phyloP scores from a whole-genome alignment of 192 early-diverging fungal genomes.

The Backusella luteola region DNA sequence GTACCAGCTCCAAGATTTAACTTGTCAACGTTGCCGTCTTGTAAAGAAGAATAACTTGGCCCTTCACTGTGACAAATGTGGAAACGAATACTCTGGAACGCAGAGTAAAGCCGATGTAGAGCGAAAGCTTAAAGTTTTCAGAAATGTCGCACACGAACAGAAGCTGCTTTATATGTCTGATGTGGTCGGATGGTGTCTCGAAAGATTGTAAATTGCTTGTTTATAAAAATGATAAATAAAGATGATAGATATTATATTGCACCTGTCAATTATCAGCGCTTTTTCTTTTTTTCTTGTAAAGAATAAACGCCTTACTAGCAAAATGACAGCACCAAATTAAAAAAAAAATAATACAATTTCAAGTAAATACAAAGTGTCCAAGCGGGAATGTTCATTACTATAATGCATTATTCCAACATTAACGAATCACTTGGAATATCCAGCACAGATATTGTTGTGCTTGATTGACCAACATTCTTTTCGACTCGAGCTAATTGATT shows the following conservation, averaged over 20 bases:
- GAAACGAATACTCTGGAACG: constrained; percentile 57
- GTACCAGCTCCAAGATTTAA: constrained; percentile 89
- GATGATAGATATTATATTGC: too few species aligned
- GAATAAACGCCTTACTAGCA: too few species aligned
- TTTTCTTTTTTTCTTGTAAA: too few species aligned
- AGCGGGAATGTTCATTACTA: too few species aligned
- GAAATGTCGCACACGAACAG: constrained; percentile 61
- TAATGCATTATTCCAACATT: too few species aligned
- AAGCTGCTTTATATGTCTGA: constrained; percentile 31
- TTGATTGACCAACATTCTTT: neutral
- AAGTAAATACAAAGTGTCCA: too few species aligned
- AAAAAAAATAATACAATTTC: too few species aligned
- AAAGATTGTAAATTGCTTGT: neutral
- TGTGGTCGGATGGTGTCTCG: neutral
- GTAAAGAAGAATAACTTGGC: constrained; percentile 81
- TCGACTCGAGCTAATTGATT: neutral
- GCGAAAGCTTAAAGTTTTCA: constrained; percentile 58
- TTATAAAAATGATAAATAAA: neutral
- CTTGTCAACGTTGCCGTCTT: constrained; percentile 76
- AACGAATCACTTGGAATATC: too few species aligned
- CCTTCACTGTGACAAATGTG: constrained; percentile 69
- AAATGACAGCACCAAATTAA: too few species aligned
- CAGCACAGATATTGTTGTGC: too few species aligned
- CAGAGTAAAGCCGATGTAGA: constrained; percentile 51
- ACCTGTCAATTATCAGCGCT: too few species aligned